Evolutionary conservation across 164 flowering plant species (phyloP), one percentile per base, ranked within the genome.

Genomic region (Aristolochia californica): DNA sequence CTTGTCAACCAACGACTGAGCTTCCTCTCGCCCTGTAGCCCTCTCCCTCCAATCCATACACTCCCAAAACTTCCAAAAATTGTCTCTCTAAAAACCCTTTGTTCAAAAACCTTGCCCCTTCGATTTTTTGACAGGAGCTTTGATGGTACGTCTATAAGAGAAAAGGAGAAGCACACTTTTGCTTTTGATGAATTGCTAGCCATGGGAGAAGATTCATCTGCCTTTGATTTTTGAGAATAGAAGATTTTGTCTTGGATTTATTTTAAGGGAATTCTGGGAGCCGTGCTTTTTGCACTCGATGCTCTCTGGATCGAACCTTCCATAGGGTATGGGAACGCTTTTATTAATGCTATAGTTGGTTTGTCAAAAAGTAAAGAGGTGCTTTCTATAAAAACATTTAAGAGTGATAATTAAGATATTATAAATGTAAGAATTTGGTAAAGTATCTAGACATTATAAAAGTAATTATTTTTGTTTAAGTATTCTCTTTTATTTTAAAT

Each of bases 121-220:
- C 66, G 16, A 25, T 17, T 47, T 13, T 15, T 45, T 13, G 13
- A 56, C 10, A 70, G 47, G 63, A 48, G 55, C 30, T 56, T 45
- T 2, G 71, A 67, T 20, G 57, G 73, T 0, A 48, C 73, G 8
- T 73, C 75, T 4, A 26, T 66, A 17, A 63, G 66, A 48, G 77
- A 72, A 43, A 48, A 70, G 20, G 73, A 34, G 40, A 12, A n/a
- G n/a, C n/a, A 34, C 40, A 12, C 11, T 34, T 34, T 34, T 34
- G 40, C 38, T 4, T 53, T 25, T 3, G 68, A 50, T 22, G 63
- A 28, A 34, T 18, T 44, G 5, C n/a, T 34, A 8, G 14, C 20
- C 22, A 72, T 77, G 2, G 98, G 98, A 0, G 98, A 91, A 76
- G 96, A 91, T 59, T 80, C 96, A 0, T 96, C 96, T 13, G 74